A percentile compares a stretch with the other conserved stretches of the same genome.
These are phyloP conservation scores for Glycine soja DNA, from an alignment of 306 rosid genomes.

Conservation along the genomic window DNA sequence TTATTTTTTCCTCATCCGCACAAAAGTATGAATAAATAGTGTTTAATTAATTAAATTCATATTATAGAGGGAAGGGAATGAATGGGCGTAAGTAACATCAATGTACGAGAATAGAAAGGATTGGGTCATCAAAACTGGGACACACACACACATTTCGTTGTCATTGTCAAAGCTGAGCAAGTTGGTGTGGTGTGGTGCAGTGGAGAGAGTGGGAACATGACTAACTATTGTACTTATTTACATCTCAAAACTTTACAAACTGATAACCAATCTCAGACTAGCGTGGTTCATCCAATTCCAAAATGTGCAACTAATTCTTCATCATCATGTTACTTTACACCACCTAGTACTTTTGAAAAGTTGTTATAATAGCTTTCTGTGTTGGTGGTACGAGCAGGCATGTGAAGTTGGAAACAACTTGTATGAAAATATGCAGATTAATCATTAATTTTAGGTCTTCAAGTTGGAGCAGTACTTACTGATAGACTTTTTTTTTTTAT, in stretches of 20 bases:
- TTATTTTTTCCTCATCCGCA: slow-evolving; percentile 35
- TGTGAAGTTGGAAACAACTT: not conserved
- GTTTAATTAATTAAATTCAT: not conserved
- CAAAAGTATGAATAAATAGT: not conserved
- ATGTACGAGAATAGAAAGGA: slow-evolving; percentile 43
- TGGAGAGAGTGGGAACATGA: slow-evolving; percentile 1
- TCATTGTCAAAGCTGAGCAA: slow-evolving; percentile 27
- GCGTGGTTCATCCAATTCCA: not conserved
- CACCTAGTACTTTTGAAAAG: not conserved
- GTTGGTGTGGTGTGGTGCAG: slow-evolving; percentile 32
- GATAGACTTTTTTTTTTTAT: too few species aligned
- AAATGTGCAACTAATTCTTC: too few species aligned
- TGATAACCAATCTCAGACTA: not conserved
- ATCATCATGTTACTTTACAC: not conserved
- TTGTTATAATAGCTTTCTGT: not conserved
- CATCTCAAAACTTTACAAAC: not conserved
- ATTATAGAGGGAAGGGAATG: not conserved
- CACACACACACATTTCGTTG: not conserved
- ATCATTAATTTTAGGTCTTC: too few species aligned
- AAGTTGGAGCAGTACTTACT: too few species aligned
- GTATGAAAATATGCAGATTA: not conserved
- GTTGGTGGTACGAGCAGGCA: not conserved
- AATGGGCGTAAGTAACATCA: slow-evolving; percentile 37
- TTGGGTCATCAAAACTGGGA: not conserved
- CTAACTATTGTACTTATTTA: not conserved